These are phyloP conservation scores for Madurella fahalii DNA, from an alignment of 2,329 filamentous ascomycete species.

Conservation along the genomic window DNA sequence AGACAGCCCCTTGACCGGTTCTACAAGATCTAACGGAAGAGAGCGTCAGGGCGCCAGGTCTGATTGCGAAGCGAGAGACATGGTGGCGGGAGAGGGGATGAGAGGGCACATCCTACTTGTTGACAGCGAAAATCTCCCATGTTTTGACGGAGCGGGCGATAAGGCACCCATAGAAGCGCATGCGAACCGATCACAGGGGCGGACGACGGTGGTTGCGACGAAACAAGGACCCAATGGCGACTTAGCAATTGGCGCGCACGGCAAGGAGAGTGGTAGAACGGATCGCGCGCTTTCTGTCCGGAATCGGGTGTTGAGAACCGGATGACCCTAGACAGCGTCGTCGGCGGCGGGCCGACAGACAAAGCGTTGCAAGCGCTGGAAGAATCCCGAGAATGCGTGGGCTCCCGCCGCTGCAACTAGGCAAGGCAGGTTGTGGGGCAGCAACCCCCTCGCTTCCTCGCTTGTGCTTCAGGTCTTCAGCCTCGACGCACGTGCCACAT, in stretches of 20 bases:
- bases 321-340: not conserved
- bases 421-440: not conserved
- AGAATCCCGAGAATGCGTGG: not conserved
- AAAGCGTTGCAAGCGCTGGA: not conserved
- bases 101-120: constrained; percentile 36
- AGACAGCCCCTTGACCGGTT: constrained; percentile 35
- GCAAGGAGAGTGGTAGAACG: not conserved
- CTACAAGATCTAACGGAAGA: constrained; percentile 39
- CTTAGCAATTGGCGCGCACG: constrained; percentile 1
- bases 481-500: not conserved
- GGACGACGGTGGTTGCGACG: constrained; percentile 13
- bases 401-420: not conserved
- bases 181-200: constrained; percentile 11
- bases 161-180: constrained; percentile 40
- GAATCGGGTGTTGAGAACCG: not conserved
- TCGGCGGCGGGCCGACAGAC: not conserved
- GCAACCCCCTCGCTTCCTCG: not conserved
- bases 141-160: constrained; percentile 42
- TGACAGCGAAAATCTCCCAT: constrained; percentile 45
- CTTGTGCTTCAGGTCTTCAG: not conserved
- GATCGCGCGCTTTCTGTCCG: not conserved
- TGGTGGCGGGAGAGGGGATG: not conserved
- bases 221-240: constrained; percentile 1
- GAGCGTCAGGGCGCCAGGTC: constrained; percentile 18
- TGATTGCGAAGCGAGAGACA: constrained; percentile 6